Evolutionary conservation across 768 basidiomycete species (phyloP), one percentile per base, ranked within the genome.

Genomic region (Termitomyces sp.): DNA sequence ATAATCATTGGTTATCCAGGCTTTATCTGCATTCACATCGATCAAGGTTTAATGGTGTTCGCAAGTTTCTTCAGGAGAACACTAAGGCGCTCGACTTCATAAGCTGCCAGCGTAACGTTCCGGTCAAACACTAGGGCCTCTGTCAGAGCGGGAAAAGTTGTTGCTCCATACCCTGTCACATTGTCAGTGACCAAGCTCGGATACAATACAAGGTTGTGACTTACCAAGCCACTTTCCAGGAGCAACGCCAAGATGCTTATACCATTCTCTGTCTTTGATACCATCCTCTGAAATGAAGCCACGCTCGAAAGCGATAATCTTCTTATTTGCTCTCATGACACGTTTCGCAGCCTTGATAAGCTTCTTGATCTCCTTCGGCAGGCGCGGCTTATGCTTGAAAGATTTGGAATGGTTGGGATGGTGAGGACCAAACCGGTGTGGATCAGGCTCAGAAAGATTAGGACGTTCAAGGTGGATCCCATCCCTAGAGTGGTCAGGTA

Each of bases 191-290:
- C 41, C 28, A 17, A 54, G 11, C 10, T 26, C 10, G 22, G 44
- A n/a, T 22, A 11, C n/a, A 4, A 12, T 26, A 35, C 22, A 37
- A 12, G 24, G 15, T 34, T 17, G 37, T 24, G 21, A 69, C 78
- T 61, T 60, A 88, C 88, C 87, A 40, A 87, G 82, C 83, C 87
- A 87, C 68, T 90, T 85, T 38, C 92, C 93, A 30, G 93, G 93
- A 2, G 93, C 90, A 42, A 93, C 89, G 46, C 80, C 92, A 15
- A 93, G 77, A 69, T 93, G 87, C 63, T 75, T 83, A 66, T 88
- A 96, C 93, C 93, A 95, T 66, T 90, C 87, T 32, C 89, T 77
- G 52, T 85, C 83, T 60, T 84, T 84, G 59, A 93, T 83, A 0
- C 93, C 93, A 15, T 74, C 83, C 62, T 86, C 74, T 6, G 82